Conservation (phyloP, 2,329 filamentous ascomycete species). For the Orbilia oligospora region DNA sequence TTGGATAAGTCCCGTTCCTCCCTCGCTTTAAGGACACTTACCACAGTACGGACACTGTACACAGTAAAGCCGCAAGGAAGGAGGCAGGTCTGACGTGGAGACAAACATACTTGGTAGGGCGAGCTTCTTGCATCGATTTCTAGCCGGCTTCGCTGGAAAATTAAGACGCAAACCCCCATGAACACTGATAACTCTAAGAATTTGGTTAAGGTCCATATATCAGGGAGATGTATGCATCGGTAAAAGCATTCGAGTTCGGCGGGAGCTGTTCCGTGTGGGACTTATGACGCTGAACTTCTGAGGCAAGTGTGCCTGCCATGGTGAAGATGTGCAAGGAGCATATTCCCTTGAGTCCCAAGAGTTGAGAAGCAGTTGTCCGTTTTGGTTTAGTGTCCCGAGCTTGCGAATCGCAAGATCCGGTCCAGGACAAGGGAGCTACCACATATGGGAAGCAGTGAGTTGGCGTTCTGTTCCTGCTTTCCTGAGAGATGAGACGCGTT, state of each 20-base stretch:
- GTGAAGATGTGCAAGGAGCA: constrained; percentile 51
- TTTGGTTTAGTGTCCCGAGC: constrained; percentile 46
- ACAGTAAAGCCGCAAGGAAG: constrained; percentile 21
- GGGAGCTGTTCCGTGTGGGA: constrained; percentile 59
- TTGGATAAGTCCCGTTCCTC: constrained; percentile 31
- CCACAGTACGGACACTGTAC: too few relatives aligned
- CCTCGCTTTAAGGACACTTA: constrained; percentile 28
- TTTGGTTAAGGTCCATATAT: constrained; percentile 12
- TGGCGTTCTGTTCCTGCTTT: constrained; percentile 47
- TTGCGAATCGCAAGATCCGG: constrained; percentile 33
- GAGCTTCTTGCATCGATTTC: constrained; percentile 10
- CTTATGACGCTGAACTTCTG: constrained; percentile 32
- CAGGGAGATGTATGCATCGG: constrained; percentile 29
- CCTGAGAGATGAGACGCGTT: constrained; percentile 52
- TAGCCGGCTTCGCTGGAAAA: constrained; percentile 3
- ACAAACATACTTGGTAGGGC: constrained; percentile 9
- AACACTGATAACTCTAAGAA: constrained; percentile 7
- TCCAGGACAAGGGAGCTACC: constrained; percentile 26
- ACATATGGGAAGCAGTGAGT: constrained; percentile 40
- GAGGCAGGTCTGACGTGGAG: constrained; percentile 56
- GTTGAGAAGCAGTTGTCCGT: constrained; percentile 37
- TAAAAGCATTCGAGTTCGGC: constrained; percentile 36
- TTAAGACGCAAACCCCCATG: constrained; percentile 11
- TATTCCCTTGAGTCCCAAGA: constrained; percentile 31
- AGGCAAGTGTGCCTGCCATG: constrained; percentile 29